phyloP scores from a whole-genome alignment of 2,329 filamentous ascomycete genomes.

The Elsinoe perseae region DNA sequence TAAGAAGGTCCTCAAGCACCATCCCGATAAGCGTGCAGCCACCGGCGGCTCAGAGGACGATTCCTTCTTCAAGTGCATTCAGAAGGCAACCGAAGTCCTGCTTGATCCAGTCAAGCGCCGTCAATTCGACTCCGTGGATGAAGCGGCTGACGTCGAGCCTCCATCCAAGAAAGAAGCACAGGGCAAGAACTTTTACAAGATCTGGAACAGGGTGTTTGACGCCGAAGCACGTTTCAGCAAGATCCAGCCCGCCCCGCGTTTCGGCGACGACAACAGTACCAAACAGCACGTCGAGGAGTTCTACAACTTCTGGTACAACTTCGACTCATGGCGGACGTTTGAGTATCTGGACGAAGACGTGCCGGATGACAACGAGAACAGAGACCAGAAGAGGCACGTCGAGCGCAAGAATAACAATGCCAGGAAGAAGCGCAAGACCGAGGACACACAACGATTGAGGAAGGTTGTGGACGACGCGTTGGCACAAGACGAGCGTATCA shows the following conservation, averaged over 20 bases:
- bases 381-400: constrained; percentile 96
- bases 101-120: constrained; percentile 85
- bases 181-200: constrained; percentile 76
- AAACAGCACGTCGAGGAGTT: constrained; percentile 89
- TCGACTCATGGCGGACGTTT: constrained; percentile 95
- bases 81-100: constrained; percentile 91
- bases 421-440: constrained; percentile 98
- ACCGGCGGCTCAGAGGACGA: constrained; percentile 82
- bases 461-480: constrained; percentile 83
- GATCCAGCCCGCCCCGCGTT: constrained; percentile 73
- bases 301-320: constrained; percentile 99
- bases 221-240: constrained; percentile 90
- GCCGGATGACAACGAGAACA: constrained; percentile 96
- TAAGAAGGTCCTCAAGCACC: constrained; percentile 98
- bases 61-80: constrained; percentile 99
- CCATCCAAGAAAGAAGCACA: constrained; percentile 83
- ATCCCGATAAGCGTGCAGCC: constrained; percentile 97
- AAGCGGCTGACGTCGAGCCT: constrained; percentile 83
- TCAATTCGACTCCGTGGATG: constrained; percentile 95
- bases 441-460: constrained; percentile 86
- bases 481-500: constrained; percentile 85
- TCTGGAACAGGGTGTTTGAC: constrained; percentile 86
- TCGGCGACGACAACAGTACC: constrained; percentile 75
- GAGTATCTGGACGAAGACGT: constrained; percentile 99
- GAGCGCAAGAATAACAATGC: constrained; percentile 98